A percentile compares a stretch with the other conserved stretches of the same genome.
These are phyloP conservation scores for Mycena polygramma DNA, from an alignment of 768 basidiomycete species.

Conservation along the genomic window DNA sequence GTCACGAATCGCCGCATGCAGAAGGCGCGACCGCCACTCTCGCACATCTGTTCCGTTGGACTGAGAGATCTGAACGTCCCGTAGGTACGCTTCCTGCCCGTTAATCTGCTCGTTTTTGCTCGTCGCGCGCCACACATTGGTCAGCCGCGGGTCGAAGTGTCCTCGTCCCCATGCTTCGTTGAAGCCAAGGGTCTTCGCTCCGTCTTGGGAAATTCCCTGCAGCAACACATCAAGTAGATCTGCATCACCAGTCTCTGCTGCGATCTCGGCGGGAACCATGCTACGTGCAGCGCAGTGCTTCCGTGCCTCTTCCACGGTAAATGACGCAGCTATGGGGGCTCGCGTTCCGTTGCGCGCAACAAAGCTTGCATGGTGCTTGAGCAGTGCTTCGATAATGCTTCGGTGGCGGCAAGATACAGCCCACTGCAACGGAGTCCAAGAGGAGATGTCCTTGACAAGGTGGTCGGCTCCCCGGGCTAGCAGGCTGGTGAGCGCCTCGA, in stretches of 20 bases:
- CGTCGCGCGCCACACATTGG: conserved; percentile 15
- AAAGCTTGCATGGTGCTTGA: conserved; percentile 28
- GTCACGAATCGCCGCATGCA: conserved; percentile 33
- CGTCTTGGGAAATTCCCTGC: conserved; percentile 1
- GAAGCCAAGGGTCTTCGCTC: neutral
- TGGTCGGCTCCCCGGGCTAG: conserved; percentile 26
- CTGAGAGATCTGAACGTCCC: neutral
- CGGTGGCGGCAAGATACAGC: conserved; percentile 29
- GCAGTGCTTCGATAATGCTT: conserved; percentile 15
- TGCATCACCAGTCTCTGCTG: conserved; percentile 10
- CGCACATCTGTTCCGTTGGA: neutral
- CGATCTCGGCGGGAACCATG: conserved; percentile 16
- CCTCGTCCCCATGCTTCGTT: conserved; percentile 11
- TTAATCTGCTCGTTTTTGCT: conserved; percentile 17
- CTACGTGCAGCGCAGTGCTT: conserved; percentile 10
- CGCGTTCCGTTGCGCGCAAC: neutral
- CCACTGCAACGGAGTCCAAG: conserved; percentile 35
- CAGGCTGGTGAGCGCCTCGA: conserved; percentile 16
- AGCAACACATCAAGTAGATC: conserved; percentile 10
- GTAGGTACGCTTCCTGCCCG: neutral
- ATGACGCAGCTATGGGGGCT: conserved; percentile 6
- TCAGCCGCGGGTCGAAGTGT: conserved; percentile 16
- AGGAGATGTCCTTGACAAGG: conserved; percentile 25
- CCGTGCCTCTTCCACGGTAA: conserved; percentile 16
- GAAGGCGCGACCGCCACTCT: conserved; percentile 28